A percentile compares a stretch with the other conserved stretches of the same genome.
phyloP scores from a whole-genome alignment of 2,329 filamentous ascomycete species.

The Penicillium hesseltinei region DNA sequence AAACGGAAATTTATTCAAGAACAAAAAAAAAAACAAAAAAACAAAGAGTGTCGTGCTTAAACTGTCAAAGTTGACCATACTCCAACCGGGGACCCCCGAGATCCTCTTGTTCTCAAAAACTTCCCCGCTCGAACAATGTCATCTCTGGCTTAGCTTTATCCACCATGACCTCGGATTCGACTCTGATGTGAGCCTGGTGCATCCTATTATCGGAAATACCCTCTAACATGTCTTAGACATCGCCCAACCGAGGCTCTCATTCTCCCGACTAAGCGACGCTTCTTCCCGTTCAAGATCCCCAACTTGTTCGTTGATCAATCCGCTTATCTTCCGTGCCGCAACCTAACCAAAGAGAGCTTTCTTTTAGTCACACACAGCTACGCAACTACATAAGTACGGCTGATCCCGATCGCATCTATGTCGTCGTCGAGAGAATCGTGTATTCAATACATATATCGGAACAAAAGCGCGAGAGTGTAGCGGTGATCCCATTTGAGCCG shows the following conservation, averaged over 20 bases:
- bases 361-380: slow-evolving; percentile 52
- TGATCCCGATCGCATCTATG: slow-evolving; percentile 75
- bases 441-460: slow-evolving; percentile 68
- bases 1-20: slow-evolving; percentile 1
- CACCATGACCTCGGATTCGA: slow-evolving; percentile 46
- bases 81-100: background rate
- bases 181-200: slow-evolving; percentile 35
- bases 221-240: slow-evolving; percentile 48
- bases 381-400: slow-evolving; percentile 85
- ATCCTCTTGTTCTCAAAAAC: slow-evolving; percentile 11
- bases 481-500: slow-evolving; percentile 67
- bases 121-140: slow-evolving; percentile 33
- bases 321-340: slow-evolving; percentile 3
- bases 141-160: slow-evolving; percentile 27
- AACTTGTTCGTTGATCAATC: slow-evolving; percentile 55
- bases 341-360: slow-evolving; percentile 7
- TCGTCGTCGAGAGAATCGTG: slow-evolving; percentile 74
- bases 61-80: background rate
- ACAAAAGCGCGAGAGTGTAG: slow-evolving; percentile 71
- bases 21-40: background rate
- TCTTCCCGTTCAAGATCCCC: slow-evolving; percentile 65
- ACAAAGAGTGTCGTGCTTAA: background rate
- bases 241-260: slow-evolving; percentile 66
- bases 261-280: slow-evolving; percentile 59
- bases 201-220: background rate